Percentiles rank a stretch among this genome's conserved stretches.
phyloP scores from a whole-genome alignment of 225 moss, liverwort and hornwort species.

The Sphagnum contortum region DNA sequence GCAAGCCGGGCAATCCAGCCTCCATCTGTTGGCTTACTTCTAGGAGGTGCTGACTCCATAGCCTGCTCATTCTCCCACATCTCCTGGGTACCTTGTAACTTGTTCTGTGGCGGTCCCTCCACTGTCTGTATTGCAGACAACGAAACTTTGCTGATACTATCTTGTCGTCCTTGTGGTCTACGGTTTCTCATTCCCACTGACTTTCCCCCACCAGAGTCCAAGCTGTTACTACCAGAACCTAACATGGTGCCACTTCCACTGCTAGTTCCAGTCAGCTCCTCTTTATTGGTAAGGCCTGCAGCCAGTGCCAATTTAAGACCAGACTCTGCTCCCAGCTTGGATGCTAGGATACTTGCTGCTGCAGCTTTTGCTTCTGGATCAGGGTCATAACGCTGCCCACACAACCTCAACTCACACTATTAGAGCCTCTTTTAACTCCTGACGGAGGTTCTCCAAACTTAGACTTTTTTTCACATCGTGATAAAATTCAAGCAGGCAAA shows the following conservation, averaged over 20 bases:
- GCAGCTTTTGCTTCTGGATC: slow-evolving; percentile 99
- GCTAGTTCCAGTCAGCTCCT: slow-evolving; percentile 29
- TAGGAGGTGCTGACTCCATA: slow-evolving; percentile 60
- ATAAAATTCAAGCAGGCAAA: too few relatives aligned
- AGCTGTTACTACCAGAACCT: slow-evolving; percentile 8
- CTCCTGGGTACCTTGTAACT: slow-evolving; percentile 16
- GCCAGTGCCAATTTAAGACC: slow-evolving; percentile 84
- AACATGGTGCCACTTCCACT: too few relatives aligned
- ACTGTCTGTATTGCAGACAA: slow-evolving; percentile 13
- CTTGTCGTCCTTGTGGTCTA: slow-evolving; percentile 20
- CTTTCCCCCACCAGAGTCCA: slow-evolving; percentile 25
- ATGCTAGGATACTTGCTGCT: slow-evolving; percentile 90
- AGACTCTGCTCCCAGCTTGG: slow-evolving; percentile 86
- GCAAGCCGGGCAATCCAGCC: slow-evolving; percentile 92
- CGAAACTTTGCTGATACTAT: slow-evolving; percentile 21
- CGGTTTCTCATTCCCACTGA: slow-evolving; percentile 58
- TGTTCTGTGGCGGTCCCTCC: slow-evolving; percentile 15
- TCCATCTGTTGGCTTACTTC: slow-evolving; percentile 57
- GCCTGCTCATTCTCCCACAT: slow-evolving; percentile 44
- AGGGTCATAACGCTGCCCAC: slow-evolving; percentile 84
- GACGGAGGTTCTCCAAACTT: too few relatives aligned
- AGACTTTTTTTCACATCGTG: too few relatives aligned
- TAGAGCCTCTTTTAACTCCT: too few relatives aligned
- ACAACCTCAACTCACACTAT: too few relatives aligned
- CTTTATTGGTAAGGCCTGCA: slow-evolving; percentile 54